These are phyloP conservation scores for Leishmania guyanensis DNA, from an alignment of 208 protist genomes.

Conservation along the genomic window DNA sequence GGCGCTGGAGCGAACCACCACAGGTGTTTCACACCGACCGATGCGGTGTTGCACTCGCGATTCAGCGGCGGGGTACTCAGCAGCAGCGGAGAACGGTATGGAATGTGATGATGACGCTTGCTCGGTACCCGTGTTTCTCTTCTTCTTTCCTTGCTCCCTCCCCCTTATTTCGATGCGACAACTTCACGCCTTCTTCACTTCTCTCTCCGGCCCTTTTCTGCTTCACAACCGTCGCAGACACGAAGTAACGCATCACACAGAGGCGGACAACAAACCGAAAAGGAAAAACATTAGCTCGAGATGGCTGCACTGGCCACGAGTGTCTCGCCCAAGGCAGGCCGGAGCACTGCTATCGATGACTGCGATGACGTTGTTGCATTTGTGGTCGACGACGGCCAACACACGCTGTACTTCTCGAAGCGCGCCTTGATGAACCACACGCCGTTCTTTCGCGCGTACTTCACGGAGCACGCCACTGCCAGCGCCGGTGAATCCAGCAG, in stretches of 20 bases:
- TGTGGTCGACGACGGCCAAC: constrained; percentile 11
- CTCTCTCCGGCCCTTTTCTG: neutral
- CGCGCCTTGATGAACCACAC: constrained; percentile 16
- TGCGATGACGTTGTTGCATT: constrained; percentile 22
- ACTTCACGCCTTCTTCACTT: neutral
- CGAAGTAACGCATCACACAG: neutral
- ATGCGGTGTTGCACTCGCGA: neutral
- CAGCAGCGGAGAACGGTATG: neutral
- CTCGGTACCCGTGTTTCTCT: neutral
- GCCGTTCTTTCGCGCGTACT: constrained; percentile 23
- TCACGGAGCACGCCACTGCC: neutral
- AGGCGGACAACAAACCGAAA: neutral
- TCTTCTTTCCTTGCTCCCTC: neutral
- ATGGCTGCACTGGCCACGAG: neutral
- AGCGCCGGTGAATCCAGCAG: neutral
- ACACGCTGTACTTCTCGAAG: constrained; percentile 25
- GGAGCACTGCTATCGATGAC: neutral
- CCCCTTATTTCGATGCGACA: neutral
- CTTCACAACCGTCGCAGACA: neutral
- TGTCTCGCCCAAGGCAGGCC: neutral
- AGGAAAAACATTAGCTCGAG: neutral
- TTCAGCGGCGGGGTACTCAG: neutral
- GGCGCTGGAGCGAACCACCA: neutral
- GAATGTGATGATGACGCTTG: neutral
- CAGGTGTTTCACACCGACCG: neutral